phyloP scores from a whole-genome alignment of 2,329 filamentous ascomycete genomes.

The Didymella exigua region DNA sequence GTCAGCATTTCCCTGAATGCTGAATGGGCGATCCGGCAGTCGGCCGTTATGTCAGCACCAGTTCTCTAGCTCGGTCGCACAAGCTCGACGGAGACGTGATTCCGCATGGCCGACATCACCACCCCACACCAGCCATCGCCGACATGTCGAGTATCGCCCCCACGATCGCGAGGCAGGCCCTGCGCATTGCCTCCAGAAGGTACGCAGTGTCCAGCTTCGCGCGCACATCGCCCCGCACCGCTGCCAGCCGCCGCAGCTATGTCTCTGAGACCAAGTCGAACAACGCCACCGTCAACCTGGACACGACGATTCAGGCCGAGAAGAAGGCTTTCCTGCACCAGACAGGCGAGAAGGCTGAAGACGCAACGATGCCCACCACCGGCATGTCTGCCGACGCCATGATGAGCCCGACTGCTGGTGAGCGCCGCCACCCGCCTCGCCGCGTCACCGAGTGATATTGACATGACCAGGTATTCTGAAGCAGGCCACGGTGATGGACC shows the following conservation, averaged over 20 bases:
- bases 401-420: slow-evolving; percentile 80
- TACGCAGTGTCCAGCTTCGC: slow-evolving; percentile 51
- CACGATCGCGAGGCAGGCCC: slow-evolving; percentile 75
- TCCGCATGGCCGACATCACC: background rate
- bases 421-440: slow-evolving; percentile 1
- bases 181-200: slow-evolving; percentile 62
- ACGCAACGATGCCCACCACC: slow-evolving; percentile 65
- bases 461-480: slow-evolving; percentile 72
- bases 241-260: slow-evolving; percentile 66
- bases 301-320: slow-evolving; percentile 84
- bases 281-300: slow-evolving; percentile 78
- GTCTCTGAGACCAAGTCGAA: slow-evolving; percentile 83
- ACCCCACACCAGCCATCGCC: slow-evolving; percentile 18
- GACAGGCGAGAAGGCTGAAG: slow-evolving; percentile 59
- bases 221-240: slow-evolving; percentile 49
- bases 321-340: slow-evolving; percentile 75
- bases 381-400: slow-evolving; percentile 67
- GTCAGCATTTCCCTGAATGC: background rate
- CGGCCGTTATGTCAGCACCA: background rate
- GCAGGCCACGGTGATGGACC: slow-evolving; percentile 89
- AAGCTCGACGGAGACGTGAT: background rate
- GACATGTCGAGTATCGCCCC: slow-evolving; percentile 62
- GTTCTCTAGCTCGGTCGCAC: background rate
- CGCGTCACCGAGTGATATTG: slow-evolving; percentile 19
- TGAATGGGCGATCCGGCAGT: background rate